Percentiles rank a stretch among this genome's conserved stretches.
phyloP scores from a whole-genome alignment of 345 rosid genomes.

The Ceriops decandra region DNA sequence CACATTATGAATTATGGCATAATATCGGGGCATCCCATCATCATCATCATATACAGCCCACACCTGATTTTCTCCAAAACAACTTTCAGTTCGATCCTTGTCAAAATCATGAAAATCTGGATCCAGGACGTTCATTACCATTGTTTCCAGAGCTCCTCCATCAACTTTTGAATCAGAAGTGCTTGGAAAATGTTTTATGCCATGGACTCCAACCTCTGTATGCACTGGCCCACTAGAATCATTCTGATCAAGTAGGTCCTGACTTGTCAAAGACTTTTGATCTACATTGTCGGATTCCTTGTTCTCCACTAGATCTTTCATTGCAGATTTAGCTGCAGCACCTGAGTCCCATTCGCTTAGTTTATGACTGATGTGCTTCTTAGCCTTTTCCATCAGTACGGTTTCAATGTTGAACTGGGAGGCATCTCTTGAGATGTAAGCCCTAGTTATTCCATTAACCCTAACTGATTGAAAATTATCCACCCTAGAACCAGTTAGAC shows the following conservation, averaged over 20 bases:
- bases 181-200: conserved; percentile 7
- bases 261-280: conserved; percentile 19
- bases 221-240: conserved; percentile 3
- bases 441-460: conserved; percentile 28
- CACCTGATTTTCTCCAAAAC: conserved; percentile 21
- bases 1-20: conserved; percentile 17
- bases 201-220: conserved; percentile 17
- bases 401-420: conserved; percentile 8
- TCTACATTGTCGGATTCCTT: conserved; percentile 18
- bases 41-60: conserved; percentile 28
- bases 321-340: conserved; percentile 19
- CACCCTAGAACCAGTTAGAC: conserved; percentile 16
- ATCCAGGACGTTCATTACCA: conserved; percentile 22
- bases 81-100: conserved; percentile 18
- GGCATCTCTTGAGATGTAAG: conserved; percentile 14
- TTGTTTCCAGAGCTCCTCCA: conserved; percentile 29
- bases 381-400: conserved; percentile 19
- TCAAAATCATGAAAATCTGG: conserved; percentile 28
- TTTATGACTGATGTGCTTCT: conserved; percentile 3
- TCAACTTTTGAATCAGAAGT: conserved; percentile 22
- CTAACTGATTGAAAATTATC: conserved; percentile 16
- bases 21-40: conserved; percentile 27
- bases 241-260: conserved; percentile 12
- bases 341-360: conserved; percentile 16
- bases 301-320: conserved; percentile 11